A percentile compares a stretch with the other conserved stretches of the same genome.
These are phyloP conservation scores for Phoma sp. DNA, from an alignment of 2,329 filamentous ascomycete species.

Conservation along the genomic window DNA sequence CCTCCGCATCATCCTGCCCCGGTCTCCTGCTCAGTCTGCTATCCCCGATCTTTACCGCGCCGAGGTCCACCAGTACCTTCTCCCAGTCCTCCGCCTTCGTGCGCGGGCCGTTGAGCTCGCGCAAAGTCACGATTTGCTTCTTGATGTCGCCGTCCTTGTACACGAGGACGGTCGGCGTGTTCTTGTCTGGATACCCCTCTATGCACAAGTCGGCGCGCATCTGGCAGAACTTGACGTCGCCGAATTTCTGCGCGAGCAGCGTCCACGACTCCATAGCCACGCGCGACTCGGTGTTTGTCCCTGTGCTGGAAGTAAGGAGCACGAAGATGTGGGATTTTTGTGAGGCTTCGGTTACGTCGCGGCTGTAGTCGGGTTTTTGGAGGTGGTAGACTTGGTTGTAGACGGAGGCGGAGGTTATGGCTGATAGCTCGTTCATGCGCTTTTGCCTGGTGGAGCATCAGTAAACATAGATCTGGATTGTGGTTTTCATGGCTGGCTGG, in stretches of 20 bases:
- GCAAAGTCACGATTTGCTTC: slow-evolving; percentile 88
- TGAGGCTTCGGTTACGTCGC: slow-evolving; percentile 91
- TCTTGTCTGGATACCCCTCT: slow-evolving; percentile 92
- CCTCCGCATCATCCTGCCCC: slow-evolving; percentile 60
- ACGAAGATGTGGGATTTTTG: slow-evolving; percentile 72
- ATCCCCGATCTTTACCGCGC: slow-evolving; percentile 79
- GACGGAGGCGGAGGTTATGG: slow-evolving; percentile 75
- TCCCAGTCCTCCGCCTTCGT: slow-evolving; percentile 68
- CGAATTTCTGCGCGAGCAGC: slow-evolving; percentile 81
- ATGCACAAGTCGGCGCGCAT: slow-evolving; percentile 92
- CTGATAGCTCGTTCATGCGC: slow-evolving; percentile 81
- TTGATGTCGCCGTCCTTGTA: slow-evolving; percentile 93
- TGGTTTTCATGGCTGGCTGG: too few species aligned
- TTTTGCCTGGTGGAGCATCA: slow-evolving; percentile 64
- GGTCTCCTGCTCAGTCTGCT: slow-evolving; percentile 70
- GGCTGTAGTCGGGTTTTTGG: slow-evolving; percentile 90
- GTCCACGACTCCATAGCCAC: slow-evolving; percentile 86
- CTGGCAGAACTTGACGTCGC: slow-evolving; percentile 97
- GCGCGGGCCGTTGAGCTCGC: slow-evolving; percentile 70
- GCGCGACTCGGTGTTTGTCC: slow-evolving; percentile 83
- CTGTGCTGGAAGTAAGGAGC: slow-evolving; percentile 77
- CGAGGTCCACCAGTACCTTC: slow-evolving; percentile 78
- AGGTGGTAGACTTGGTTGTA: slow-evolving; percentile 93
- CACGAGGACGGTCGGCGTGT: slow-evolving; percentile 91
- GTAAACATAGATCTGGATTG: background rate